These are phyloP conservation scores for Didymella pomorum DNA, from an alignment of 2,329 filamentous ascomycete genomes.

Conservation along the genomic window DNA sequence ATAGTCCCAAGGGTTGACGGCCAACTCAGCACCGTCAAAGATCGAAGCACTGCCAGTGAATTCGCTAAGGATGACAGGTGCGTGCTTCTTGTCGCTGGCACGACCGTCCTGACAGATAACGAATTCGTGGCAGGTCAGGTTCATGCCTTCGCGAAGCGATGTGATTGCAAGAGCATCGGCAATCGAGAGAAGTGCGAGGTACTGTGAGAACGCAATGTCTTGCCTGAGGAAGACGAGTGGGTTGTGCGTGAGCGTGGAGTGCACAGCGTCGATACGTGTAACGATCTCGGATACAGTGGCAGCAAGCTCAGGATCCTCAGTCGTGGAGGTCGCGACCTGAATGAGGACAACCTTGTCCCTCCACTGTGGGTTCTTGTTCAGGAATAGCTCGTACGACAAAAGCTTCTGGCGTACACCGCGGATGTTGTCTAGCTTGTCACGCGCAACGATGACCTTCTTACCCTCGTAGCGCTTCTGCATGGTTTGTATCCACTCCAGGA, in stretches of 20 bases:
- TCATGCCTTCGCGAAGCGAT: conserved; percentile 96
- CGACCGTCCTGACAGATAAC: conserved; percentile 90
- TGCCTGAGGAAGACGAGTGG: conserved; percentile 94
- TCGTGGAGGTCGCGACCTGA: conserved; percentile 90
- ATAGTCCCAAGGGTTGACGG: conserved; percentile 97
- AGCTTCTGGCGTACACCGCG: conserved; percentile 94
- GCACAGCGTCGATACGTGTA: conserved; percentile 89
- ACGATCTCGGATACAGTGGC: conserved; percentile 92
- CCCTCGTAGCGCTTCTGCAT: conserved; percentile 85
- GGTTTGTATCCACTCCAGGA: conserved; percentile 78
- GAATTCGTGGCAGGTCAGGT: conserved; percentile 92
- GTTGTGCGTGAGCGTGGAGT: conserved; percentile 90
- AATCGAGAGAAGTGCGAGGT: conserved; percentile 87
- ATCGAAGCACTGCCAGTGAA: conserved; percentile 92
- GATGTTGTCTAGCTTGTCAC: conserved; percentile 93
- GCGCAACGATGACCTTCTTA: conserved; percentile 89
- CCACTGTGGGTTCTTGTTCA: conserved; percentile 93
- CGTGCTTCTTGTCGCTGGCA: conserved; percentile 76
- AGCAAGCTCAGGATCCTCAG: conserved; percentile 86
- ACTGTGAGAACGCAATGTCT: conserved; percentile 91
- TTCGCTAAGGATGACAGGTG: conserved; percentile 89
- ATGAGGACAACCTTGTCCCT: conserved; percentile 86
- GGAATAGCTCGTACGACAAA: conserved; percentile 88
- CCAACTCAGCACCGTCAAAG: conserved; percentile 80
- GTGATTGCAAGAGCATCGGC: conserved; percentile 95